A percentile compares a stretch with the other conserved stretches of the same genome.
These are phyloP conservation scores for Candida anutae DNA, from an alignment of 1,139 yeast species.

Conservation along the genomic window DNA sequence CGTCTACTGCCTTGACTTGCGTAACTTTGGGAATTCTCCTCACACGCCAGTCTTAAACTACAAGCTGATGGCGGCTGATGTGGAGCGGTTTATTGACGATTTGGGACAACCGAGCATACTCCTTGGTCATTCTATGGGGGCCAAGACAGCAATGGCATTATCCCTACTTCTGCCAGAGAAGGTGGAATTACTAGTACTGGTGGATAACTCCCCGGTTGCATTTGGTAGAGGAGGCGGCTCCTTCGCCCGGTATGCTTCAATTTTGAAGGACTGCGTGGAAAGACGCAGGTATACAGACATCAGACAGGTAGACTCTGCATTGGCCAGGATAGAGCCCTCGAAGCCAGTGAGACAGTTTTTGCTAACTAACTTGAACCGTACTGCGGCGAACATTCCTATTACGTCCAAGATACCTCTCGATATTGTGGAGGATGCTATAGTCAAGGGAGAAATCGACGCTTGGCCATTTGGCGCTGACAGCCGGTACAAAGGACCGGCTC, in stretches of 20 bases:
- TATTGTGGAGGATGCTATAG: slow-evolving; percentile 55
- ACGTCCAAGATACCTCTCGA: slow-evolving; percentile 64
- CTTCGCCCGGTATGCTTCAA: slow-evolving; percentile 45
- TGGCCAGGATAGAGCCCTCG: slow-evolving; percentile 56
- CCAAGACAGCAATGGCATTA: slow-evolving; percentile 86
- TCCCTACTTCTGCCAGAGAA: slow-evolving; percentile 63
- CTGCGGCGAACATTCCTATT: slow-evolving; percentile 26
- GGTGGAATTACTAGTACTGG: slow-evolving; percentile 60
- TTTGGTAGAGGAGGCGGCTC: slow-evolving; percentile 47
- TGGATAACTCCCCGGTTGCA: slow-evolving; percentile 84
- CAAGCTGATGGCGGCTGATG: slow-evolving; percentile 78
- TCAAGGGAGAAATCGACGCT: slow-evolving; percentile 55
- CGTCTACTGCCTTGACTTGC: slow-evolving; percentile 69
- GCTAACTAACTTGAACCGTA: slow-evolving; percentile 57
- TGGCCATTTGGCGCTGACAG: slow-evolving; percentile 66
- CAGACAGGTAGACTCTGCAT: slow-evolving; percentile 61
- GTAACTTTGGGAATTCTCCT: slow-evolving; percentile 93
- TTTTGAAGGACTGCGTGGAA: slow-evolving; percentile 45
- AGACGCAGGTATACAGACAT: slow-evolving; percentile 37
- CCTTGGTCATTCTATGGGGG: slow-evolving; percentile 97
- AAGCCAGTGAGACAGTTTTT: slow-evolving; percentile 69
- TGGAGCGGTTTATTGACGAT: slow-evolving; percentile 59
- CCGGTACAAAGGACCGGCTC: slow-evolving; percentile 63
- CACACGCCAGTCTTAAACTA: slow-evolving; percentile 65
- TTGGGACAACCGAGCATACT: slow-evolving; percentile 45